Evolutionary conservation across 768 basidiomycete genomes (phyloP), one percentile per base, ranked within the genome.

Genomic region (Leucogyrophana mollusca): DNA sequence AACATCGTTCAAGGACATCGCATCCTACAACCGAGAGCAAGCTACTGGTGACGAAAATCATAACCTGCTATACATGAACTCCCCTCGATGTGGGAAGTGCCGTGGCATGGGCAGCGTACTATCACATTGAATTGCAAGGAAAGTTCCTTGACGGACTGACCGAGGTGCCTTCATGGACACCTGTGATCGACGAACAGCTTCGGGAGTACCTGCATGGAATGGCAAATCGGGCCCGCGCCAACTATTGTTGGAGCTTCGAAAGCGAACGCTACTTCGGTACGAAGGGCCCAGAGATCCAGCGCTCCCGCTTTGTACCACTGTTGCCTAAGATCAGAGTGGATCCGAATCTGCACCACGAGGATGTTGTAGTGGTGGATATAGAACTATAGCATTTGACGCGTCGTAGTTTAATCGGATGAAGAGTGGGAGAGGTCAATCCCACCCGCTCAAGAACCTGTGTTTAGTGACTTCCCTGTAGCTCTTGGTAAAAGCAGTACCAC

Each of bases 11-110:
- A 38, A 68, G 71, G 72, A 73, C 36, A 45, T 72, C 11, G 59
- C 50, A 33, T 72, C 70, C 0, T 70, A 65, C 50, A 69, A 65
- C 43, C 51, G 56, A 20, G 70, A 72, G 47, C 62, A 67, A 46
- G 63, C 63, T 9, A 46, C 52, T 1, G 68, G 68, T 8, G 58
- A 64, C 27, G 63, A 66, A 10, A 48, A 48, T 14, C 63, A 69
- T 45, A 72, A 72, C 48, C 46, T 11, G 51, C 64, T 34, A 73
- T 72, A 66, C 42, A 49, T 22, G 53, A 66, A 32, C 37, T 56
- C 3, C 37, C 5, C 41, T 62, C 14, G 44, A 54, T 25, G 43
- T 69, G 11, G 41, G 63, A 7, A 59, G 44, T 10, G 67, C 68
- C 5, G 57, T 71, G 34, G 44, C 58, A n/a, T 65, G 60, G 58